Conservation (phyloP, 306 rosid genomes). For the Clitoria ternatea region DNA sequence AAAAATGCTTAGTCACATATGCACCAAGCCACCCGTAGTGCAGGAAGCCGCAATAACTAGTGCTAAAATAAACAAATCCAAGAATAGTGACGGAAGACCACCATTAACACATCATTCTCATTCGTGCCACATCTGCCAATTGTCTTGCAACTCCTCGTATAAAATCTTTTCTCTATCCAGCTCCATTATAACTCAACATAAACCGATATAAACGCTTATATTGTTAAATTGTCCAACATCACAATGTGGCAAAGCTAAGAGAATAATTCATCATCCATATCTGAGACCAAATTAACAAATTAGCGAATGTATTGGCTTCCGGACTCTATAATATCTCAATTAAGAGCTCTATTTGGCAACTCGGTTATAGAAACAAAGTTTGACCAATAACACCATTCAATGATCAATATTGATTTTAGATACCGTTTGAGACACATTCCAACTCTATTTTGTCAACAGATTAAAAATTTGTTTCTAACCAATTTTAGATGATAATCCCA, state of each 20-base stretch:
- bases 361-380: background rate
- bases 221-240: background rate
- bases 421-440: too few species aligned
- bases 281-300: background rate
- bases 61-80: conserved; percentile 6
- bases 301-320: background rate
- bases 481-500: too few species aligned
- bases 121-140: background rate
- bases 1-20: background rate
- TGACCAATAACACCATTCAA: too few species aligned
- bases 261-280: background rate
- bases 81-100: background rate
- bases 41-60: background rate
- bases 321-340: background rate
- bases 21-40: background rate
- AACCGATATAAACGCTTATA: background rate
- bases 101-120: too few species aligned
- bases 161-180: background rate
- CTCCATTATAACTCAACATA: background rate
- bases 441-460: too few species aligned
- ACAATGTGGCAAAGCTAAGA: background rate
- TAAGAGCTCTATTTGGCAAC: too few species aligned
- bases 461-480: too few species aligned
- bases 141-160: background rate
- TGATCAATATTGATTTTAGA: too few species aligned